Conservation (phyloP, 163 green algal species). For the Coccomyxa subellipsoidea region DNA sequence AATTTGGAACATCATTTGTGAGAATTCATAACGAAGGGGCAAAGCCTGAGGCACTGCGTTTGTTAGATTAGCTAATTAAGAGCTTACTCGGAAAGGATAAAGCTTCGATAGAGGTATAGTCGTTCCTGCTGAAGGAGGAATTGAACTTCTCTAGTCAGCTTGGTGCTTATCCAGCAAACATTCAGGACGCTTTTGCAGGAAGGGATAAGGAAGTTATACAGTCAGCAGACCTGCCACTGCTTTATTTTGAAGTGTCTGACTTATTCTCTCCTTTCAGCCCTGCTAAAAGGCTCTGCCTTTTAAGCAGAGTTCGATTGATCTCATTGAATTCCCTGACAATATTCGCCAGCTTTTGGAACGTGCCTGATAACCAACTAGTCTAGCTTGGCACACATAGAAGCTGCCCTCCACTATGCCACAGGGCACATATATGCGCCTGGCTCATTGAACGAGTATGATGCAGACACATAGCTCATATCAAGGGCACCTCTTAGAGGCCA, state of each 20-base stretch:
- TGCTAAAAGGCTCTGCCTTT: too few species aligned
- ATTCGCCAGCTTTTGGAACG: too few species aligned
- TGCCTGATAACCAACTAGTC: neutral
- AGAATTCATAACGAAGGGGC: too few species aligned
- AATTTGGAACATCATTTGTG: too few species aligned
- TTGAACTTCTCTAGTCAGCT: too few species aligned
- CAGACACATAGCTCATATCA: neutral
- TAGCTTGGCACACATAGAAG: neutral
- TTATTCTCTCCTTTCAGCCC: neutral
- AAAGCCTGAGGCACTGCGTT: too few species aligned
- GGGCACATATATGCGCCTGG: neutral
- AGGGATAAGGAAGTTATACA: neutral
- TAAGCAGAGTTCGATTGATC: too few species aligned
- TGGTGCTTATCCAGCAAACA: neutral
- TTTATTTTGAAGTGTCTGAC: neutral
- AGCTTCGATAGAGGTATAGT: too few species aligned
- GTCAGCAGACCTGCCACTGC: neutral
- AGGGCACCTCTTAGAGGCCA: neutral
- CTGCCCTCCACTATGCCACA: neutral
- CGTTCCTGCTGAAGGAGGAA: too few species aligned
- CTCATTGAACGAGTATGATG: neutral
- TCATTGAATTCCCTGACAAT: too few species aligned
- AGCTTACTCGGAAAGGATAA: too few species aligned
- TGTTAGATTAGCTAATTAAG: too few species aligned
- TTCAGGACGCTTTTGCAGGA: neutral